Base-by-base conservation (phyloP, 495 filamentous ascomycete genomes). In the Penicillium waksmanii region DNA sequence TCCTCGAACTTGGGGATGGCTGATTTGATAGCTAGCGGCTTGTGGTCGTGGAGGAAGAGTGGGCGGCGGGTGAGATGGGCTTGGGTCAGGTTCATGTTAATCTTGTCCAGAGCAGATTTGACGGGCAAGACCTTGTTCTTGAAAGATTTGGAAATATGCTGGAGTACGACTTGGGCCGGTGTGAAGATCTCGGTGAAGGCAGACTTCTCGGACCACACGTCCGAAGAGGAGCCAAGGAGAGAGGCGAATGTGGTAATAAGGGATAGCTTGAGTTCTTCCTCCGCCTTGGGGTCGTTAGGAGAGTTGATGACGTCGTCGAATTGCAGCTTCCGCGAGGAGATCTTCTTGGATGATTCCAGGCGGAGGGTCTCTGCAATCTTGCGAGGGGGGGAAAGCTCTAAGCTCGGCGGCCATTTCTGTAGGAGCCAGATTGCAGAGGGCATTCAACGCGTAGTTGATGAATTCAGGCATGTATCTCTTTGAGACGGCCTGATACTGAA, bases 1-100 rank as follows among this genome's bases (percentile, higher is more conserved):
- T 96, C 93, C 77, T 99, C 96, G 80, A 98, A 99, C 77, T 96
- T 97, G 65, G 95, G 95, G 23, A 97, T 87, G 47, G 87, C 87
- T 9, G 87, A 85, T 66, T 92, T 91, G 76, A 99, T 96, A 13
- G 96, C 86, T 5, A 96, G 83, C 0, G 92, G 93, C 0, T 83
- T 83, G 80, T 98, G 96, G 77, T 94, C 83, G 77, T 99, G 95
- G 11, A 98, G 85, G 60, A 89, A 82, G 27, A 98, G 84, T 0
- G 93, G 92, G 13, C 89, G 86, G 55, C 92, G 92, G 47, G 77
- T 61, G 42, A 84, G 76, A 25, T 70, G 81, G 8, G 92, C 81
- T 43, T 86, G 72, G 2, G 74, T 51, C 43, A 96, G 80, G 23
- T 74, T 68, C 9, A 58, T 49, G 27, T 68, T 65, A 52, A 93